These are phyloP conservation scores for Coemansia sp. DNA, from an alignment of 192 early-diverging fungal genomes.

Conservation along the genomic window DNA sequence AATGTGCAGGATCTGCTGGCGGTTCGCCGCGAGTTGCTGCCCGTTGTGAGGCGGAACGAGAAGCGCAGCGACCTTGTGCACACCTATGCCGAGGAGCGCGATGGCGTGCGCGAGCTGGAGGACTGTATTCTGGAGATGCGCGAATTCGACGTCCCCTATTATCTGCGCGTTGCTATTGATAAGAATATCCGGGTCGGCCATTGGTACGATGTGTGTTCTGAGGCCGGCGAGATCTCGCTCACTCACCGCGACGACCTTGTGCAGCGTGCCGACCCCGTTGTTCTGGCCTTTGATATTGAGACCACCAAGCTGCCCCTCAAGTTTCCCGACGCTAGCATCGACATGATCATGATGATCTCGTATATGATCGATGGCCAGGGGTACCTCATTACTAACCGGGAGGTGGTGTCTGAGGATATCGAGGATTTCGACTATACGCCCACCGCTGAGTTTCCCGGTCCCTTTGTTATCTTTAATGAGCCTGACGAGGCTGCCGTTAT, in stretches of 20 bases:
- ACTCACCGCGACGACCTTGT: constrained; percentile 75
- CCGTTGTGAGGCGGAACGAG: constrained; percentile 67
- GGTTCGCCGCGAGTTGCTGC: constrained; percentile 73
- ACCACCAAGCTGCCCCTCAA: constrained; percentile 96
- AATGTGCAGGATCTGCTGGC: constrained; percentile 79
- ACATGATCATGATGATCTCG: constrained; percentile 99
- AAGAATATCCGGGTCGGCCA: constrained; percentile 88
- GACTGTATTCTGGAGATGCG: constrained; percentile 85
- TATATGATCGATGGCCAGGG: constrained; percentile 99
- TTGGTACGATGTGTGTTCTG: constrained; percentile 85
- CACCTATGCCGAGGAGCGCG: constrained; percentile 55
- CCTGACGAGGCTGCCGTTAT: constrained; percentile 75
- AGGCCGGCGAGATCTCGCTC: constrained; percentile 61
- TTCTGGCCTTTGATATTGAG: constrained; percentile 97
- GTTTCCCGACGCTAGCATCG: constrained; percentile 88
- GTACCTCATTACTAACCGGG: constrained; percentile 94
- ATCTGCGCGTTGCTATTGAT: constrained; percentile 92
- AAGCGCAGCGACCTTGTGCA: constrained; percentile 59
- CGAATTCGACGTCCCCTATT: constrained; percentile 98
- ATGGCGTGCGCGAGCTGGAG: constrained; percentile 33
- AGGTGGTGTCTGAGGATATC: constrained; percentile 94
- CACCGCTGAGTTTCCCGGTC: constrained; percentile 91
- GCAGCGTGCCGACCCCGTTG: constrained; percentile 90
- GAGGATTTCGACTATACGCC: constrained; percentile 98
- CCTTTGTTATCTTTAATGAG: constrained; percentile 96